Conservation (phyloP, 148 eudicot species). For the Beta vulgaris region DNA sequence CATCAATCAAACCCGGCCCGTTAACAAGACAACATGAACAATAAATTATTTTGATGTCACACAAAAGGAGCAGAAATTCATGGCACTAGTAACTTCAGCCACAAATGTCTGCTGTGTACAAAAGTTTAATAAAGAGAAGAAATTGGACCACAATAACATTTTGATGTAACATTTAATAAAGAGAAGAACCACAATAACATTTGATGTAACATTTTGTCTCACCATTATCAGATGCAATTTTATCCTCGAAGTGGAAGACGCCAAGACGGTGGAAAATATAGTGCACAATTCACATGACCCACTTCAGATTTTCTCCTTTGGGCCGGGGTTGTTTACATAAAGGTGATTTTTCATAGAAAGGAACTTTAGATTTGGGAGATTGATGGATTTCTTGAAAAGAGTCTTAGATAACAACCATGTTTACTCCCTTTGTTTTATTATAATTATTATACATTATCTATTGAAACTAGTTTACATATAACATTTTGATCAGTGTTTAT, state of each 20-base stretch:
- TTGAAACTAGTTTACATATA: too few species aligned
- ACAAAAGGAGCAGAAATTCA: not conserved
- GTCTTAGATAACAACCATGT: too few species aligned
- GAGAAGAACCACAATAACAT: not conserved
- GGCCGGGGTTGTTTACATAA: too few species aligned
- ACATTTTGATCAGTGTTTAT: too few species aligned
- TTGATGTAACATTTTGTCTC: constrained; percentile 11
- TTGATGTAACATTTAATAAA: constrained; percentile 3
- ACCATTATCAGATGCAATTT: not conserved
- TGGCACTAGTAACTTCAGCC: not conserved
- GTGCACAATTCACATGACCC: not conserved
- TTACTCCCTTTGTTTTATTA: too few species aligned
- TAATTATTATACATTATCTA: too few species aligned
- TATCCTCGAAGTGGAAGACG: too few species aligned
- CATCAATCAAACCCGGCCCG: not conserved
- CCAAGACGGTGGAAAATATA: not conserved
- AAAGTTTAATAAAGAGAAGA: constrained; percentile 1
- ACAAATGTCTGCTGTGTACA: constrained; percentile 1
- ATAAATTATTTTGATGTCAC: not conserved
- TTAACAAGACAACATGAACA: not conserved
- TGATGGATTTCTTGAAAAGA: not conserved
- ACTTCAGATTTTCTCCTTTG: constrained; percentile 3
- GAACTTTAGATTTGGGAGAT: not conserved
- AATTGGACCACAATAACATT: not conserved
- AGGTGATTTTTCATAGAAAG: too few species aligned